Conservation (phyloP, 2,329 filamentous ascomycete genomes). For the Alternaria metachromatica region DNA sequence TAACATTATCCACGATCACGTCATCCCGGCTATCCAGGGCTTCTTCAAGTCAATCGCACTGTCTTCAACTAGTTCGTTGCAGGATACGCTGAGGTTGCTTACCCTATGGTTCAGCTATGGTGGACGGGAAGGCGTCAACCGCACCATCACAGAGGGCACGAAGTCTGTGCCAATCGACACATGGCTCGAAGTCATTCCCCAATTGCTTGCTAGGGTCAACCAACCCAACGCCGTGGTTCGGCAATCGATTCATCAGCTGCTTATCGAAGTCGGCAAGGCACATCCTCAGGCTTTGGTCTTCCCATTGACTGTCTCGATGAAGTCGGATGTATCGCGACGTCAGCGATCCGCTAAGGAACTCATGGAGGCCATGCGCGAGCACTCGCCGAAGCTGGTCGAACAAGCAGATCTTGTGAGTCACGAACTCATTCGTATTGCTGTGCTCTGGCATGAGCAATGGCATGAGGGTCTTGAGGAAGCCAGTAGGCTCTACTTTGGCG, state of each 20-base stretch:
- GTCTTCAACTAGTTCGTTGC: slow-evolving; percentile 88
- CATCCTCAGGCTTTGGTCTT: slow-evolving; percentile 98
- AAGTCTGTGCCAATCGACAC: slow-evolving; percentile 93
- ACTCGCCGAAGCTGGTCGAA: slow-evolving; percentile 89
- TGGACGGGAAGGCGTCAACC: slow-evolving; percentile 84
- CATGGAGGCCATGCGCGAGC: slow-evolving; percentile 97
- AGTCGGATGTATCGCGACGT: slow-evolving; percentile 84
- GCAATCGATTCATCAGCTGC: slow-evolving; percentile 86
- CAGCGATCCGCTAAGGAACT: slow-evolving; percentile 89
- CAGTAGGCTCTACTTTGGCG: slow-evolving; percentile 93
- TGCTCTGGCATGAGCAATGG: slow-evolving; percentile 99
- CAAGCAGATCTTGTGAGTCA: slow-evolving; percentile 95
- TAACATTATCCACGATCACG: slow-evolving; percentile 79
- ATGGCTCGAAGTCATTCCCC: slow-evolving; percentile 97
- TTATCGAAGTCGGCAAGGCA: slow-evolving; percentile 89
- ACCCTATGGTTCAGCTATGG: slow-evolving; percentile 98
- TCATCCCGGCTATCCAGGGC: slow-evolving; percentile 90
- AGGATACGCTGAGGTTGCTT: slow-evolving; percentile 90
- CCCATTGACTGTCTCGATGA: slow-evolving; percentile 96
- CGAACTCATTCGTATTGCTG: slow-evolving; percentile 94
- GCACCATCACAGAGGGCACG: slow-evolving; percentile 88
- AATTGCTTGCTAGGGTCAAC: slow-evolving; percentile 96
- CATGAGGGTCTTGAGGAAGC: slow-evolving; percentile 98
- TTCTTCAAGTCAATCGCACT: slow-evolving; percentile 98
- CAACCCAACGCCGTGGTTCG: slow-evolving; percentile 90